phyloP scores from a whole-genome alignment of 2,329 filamentous ascomycete genomes.

The Talaromyces piceae region DNA sequence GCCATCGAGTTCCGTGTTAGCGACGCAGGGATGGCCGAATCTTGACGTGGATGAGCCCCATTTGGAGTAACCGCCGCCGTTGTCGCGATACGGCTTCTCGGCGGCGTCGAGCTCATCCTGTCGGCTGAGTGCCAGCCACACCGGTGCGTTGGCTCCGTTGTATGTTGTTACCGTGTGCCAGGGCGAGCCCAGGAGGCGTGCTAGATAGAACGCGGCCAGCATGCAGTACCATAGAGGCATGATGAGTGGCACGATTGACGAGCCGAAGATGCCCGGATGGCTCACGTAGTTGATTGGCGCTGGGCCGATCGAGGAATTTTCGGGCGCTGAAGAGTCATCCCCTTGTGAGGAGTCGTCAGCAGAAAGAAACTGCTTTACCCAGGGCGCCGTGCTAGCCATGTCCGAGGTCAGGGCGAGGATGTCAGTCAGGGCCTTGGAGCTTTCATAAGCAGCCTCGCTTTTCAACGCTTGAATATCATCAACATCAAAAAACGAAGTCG shows the following conservation, averaged over 20 bases:
- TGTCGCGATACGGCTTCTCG: slow-evolving; percentile 45
- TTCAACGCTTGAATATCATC: slow-evolving; percentile 70
- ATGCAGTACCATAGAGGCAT: slow-evolving; percentile 64
- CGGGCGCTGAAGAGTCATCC: neutral
- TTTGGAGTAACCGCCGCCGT: slow-evolving; percentile 55
- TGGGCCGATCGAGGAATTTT: slow-evolving; percentile 9
- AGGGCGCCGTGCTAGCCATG: slow-evolving; percentile 55
- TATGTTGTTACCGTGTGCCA: slow-evolving; percentile 81
- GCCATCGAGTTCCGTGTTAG: slow-evolving; percentile 74
- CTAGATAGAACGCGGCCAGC: slow-evolving; percentile 59
- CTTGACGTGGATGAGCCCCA: slow-evolving; percentile 72
- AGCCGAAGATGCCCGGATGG: slow-evolving; percentile 82
- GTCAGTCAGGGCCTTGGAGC: slow-evolving; percentile 80
- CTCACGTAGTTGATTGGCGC: slow-evolving; percentile 64
- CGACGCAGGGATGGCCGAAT: slow-evolving; percentile 53
- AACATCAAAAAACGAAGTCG: slow-evolving; percentile 48
- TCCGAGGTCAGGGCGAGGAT: slow-evolving; percentile 66
- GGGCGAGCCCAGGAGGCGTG: slow-evolving; percentile 71
- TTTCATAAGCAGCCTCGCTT: slow-evolving; percentile 66
- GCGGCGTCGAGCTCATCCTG: slow-evolving; percentile 38
- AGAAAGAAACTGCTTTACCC: slow-evolving; percentile 53
- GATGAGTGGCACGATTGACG: slow-evolving; percentile 69
- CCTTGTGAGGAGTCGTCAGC: slow-evolving; percentile 17
- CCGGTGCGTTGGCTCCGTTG: slow-evolving; percentile 64
- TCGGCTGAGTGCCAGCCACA: slow-evolving; percentile 68